phyloP scores from a whole-genome alignment of 2,329 filamentous ascomycete genomes.

The Trichophyton mentagrophytes region DNA sequence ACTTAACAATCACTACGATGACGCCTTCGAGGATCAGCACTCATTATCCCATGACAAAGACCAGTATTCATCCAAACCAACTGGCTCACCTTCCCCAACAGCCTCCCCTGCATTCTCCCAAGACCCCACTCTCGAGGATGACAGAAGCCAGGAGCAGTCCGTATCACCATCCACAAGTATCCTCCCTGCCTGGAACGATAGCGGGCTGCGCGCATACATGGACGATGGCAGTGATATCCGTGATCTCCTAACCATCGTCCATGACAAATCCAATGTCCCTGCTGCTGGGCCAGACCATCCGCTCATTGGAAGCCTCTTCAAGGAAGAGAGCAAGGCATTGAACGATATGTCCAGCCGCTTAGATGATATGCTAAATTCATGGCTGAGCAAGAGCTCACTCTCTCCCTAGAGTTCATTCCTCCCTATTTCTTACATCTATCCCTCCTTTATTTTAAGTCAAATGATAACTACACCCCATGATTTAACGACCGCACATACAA shows the following conservation, averaged over 20 bases:
- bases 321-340: slow-evolving; percentile 72
- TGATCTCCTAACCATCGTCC: slow-evolving; percentile 80
- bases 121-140: not conserved
- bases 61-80: not conserved
- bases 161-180: slow-evolving; percentile 15
- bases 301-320: slow-evolving; percentile 65
- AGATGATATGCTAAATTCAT: slow-evolving; percentile 73
- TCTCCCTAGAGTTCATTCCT: not conserved
- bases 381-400: slow-evolving; percentile 43
- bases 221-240: slow-evolving; percentile 80
- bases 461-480: not conserved
- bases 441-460: not conserved
- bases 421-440: not conserved
- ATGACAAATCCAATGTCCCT: slow-evolving; percentile 74
- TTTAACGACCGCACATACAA: not conserved
- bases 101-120: slow-evolving; percentile 1
- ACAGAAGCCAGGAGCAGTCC: not conserved
- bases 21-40: not conserved
- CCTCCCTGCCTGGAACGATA: slow-evolving; percentile 67
- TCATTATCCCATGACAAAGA: not conserved
- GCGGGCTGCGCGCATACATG: slow-evolving; percentile 73
- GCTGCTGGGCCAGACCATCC: slow-evolving; percentile 77
- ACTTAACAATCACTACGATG: not conserved
- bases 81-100: not conserved
- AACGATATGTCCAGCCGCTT: slow-evolving; percentile 81